Percentiles rank a stretch among this genome's conserved stretches.
phyloP scores from a whole-genome alignment of 495 filamentous ascomycete genomes.

The Aspergillus hancockii region DNA sequence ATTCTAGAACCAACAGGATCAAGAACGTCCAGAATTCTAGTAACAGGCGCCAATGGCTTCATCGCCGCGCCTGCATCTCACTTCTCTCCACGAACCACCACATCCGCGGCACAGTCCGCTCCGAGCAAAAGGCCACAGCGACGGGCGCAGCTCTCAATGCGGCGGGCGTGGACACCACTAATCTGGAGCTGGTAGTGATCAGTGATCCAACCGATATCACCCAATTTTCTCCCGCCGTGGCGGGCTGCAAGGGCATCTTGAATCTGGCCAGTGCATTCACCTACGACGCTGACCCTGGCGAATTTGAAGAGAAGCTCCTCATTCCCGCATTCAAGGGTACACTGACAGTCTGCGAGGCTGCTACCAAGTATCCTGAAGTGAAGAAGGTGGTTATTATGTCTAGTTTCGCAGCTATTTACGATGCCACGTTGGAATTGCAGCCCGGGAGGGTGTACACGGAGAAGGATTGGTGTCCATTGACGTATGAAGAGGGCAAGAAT shows the following conservation, averaged over 20 bases:
- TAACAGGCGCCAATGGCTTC: constrained; percentile 51
- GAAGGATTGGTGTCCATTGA: constrained; percentile 38
- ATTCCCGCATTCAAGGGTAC: constrained; percentile 35
- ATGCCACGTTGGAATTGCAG: constrained; percentile 27
- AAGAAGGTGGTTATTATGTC: constrained; percentile 35
- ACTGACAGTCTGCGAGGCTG: constrained; percentile 30
- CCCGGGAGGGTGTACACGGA: constrained; percentile 32
- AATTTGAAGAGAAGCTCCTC: constrained; percentile 39
- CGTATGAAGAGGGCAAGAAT: constrained; percentile 35
- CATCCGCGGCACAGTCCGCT: constrained; percentile 31
- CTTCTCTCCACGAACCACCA: constrained; percentile 16
- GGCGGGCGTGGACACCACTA: constrained; percentile 10
- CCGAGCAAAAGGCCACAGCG: constrained; percentile 18
- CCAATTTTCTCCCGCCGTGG: constrained; percentile 45
- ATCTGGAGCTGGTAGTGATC: constrained; percentile 24
- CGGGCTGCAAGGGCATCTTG: constrained; percentile 33
- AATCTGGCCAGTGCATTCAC: constrained; percentile 31
- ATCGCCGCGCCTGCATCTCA: constrained; percentile 38
- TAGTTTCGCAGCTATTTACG: constrained; percentile 36
- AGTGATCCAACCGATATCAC: constrained; percentile 42
- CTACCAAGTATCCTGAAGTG: constrained; percentile 15
- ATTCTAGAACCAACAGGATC: neutral
- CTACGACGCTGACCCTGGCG: constrained; percentile 23
- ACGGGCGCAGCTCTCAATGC: constrained; percentile 11
- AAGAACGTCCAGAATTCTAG: constrained; percentile 28